phyloP scores from a whole-genome alignment of 495 filamentous ascomycete genomes.

The Aspergillus sclerotioniger region DNA sequence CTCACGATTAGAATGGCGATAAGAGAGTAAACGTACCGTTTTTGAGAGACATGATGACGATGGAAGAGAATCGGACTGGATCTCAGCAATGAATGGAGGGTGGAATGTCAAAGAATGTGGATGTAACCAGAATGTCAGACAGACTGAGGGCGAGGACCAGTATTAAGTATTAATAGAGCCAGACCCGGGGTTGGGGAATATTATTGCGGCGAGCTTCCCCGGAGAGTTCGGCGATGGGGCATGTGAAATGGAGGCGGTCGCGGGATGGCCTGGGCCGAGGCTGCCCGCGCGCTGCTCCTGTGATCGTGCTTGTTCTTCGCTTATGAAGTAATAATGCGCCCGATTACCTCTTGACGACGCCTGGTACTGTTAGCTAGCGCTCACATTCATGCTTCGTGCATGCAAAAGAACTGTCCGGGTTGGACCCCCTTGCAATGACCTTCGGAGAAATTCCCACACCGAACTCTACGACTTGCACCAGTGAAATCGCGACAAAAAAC shows the following conservation, averaged over 20 bases:
- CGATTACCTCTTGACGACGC: no score
- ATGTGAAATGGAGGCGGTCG: constrained; percentile 28
- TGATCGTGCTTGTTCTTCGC: background rate
- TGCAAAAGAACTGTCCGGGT: background rate
- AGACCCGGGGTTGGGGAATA: constrained; percentile 2
- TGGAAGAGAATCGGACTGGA: background rate
- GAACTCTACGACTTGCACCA: no score
- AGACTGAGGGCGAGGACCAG: constrained; percentile 1
- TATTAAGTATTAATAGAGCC: constrained; percentile 22
- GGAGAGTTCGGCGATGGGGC: constrained; percentile 16
- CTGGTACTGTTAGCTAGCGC: no score
- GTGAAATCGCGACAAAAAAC: background rate
- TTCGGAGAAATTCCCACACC: background rate
- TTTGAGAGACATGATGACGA: constrained; percentile 73
- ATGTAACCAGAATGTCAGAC: constrained; percentile 4
- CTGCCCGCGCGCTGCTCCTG: background rate
- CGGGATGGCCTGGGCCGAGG: constrained; percentile 20
- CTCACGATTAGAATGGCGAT: constrained; percentile 11
- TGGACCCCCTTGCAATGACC: background rate
- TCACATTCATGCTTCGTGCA: no score
- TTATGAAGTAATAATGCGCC: no score
- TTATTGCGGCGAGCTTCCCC: constrained; percentile 14
- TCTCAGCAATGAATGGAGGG: background rate
- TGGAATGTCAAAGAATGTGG: background rate
- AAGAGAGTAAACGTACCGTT: constrained; percentile 53